These are phyloP conservation scores for Epichloe brachyelytri DNA, from an alignment of 2,329 filamentous ascomycete genomes.

Conservation along the genomic window DNA sequence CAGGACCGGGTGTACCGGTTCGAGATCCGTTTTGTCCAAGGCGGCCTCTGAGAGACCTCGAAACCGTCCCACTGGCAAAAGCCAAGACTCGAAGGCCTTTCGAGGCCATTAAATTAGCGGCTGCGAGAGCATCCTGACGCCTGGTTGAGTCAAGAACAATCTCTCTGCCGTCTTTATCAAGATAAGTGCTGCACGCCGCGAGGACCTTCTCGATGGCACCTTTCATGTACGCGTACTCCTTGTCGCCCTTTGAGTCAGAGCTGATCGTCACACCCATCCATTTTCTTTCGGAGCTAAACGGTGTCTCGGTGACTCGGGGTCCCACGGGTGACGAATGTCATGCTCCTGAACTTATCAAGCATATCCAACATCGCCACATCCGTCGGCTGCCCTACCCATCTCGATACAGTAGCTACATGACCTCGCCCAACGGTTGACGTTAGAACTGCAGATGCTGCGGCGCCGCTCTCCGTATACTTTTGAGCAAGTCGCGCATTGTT, in stretches of 20 bases:
- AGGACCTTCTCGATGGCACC: constrained; percentile 83
- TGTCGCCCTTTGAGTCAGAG: constrained; percentile 43
- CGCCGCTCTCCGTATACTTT: constrained; percentile 53
- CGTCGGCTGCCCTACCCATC: constrained; percentile 94
- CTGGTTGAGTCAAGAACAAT: constrained; percentile 68
- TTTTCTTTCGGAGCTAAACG: constrained; percentile 94
- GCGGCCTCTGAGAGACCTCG: constrained; percentile 31
- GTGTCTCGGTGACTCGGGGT: constrained; percentile 70
- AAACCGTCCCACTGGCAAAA: constrained; percentile 73
- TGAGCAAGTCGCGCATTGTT: constrained; percentile 82
- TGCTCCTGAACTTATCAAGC: constrained; percentile 85
- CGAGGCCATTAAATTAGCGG: constrained; percentile 75
- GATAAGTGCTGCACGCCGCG: constrained; percentile 77
- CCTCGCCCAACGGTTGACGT: constrained; percentile 62
- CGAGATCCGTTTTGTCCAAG: constrained; percentile 25
- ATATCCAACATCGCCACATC: constrained; percentile 96
- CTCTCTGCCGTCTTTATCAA: constrained; percentile 76
- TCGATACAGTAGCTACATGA: constrained; percentile 53
- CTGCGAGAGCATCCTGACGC: constrained; percentile 60
- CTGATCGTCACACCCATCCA: constrained; percentile 97
- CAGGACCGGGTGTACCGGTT: constrained; percentile 38
- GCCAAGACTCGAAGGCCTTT: constrained; percentile 84
- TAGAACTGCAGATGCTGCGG: constrained; percentile 61
- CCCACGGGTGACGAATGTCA: constrained; percentile 78
- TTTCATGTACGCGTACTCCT: constrained; percentile 87